phyloP scores from a whole-genome alignment of 331 rosid genomes.

The Rosa hybrid region DNA sequence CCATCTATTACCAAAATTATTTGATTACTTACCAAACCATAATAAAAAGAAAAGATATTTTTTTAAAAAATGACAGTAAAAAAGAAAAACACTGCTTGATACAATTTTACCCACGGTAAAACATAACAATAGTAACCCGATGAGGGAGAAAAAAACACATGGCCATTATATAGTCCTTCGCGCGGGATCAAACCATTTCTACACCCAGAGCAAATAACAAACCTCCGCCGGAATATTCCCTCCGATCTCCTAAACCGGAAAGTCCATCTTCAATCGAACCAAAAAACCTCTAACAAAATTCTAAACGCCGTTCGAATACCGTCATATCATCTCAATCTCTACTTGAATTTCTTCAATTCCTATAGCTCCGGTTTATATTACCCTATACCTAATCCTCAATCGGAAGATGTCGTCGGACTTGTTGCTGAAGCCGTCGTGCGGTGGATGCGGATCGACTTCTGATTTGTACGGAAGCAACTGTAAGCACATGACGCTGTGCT shows the following conservation, averaged over 20 bases:
- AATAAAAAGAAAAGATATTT: too few species aligned
- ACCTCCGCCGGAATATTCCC: not conserved
- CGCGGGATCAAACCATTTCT: not conserved
- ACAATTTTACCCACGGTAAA: too few species aligned
- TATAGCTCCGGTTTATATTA: not conserved
- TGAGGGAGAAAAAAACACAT: too few species aligned
- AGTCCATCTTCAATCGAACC: not conserved
- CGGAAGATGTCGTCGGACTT: conserved; percentile 63
- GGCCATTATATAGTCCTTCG: too few species aligned
- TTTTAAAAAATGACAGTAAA: too few species aligned
- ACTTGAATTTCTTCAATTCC: not conserved
- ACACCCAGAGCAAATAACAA: not conserved
- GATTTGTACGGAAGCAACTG: conserved; percentile 96
- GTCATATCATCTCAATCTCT: not conserved
- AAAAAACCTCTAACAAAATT: not conserved
- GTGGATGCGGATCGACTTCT: conserved; percentile 79
- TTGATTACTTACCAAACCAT: too few species aligned
- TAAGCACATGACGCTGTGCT: conserved; percentile 93
- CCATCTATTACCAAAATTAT: too few species aligned
- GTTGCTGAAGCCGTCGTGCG: conserved; percentile 58
- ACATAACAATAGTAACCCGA: too few species aligned
- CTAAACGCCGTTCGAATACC: not conserved
- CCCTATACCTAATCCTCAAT: not conserved
- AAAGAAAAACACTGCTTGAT: too few species aligned
- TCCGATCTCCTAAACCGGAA: too few species aligned